Evolutionary conservation across 2,329 filamentous ascomycete genomes (phyloP).

Genomic region (Alternaria triticina): DNA sequence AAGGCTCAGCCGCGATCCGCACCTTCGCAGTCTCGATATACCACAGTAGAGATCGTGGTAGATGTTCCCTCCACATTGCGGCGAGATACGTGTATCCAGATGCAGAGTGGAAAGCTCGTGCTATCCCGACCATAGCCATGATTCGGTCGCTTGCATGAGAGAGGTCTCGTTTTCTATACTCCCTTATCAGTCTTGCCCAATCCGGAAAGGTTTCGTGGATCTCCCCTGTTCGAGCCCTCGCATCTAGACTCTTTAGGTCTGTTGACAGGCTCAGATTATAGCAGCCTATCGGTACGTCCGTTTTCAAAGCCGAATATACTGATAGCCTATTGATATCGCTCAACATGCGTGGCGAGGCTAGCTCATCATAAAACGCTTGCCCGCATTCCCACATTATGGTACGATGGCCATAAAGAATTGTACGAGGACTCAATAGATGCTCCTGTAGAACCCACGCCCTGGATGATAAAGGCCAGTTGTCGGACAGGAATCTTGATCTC

Average conservation of each 20-base stretch:
- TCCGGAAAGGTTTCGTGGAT: too few relatives aligned
- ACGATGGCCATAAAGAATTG: slow-evolving; percentile 12
- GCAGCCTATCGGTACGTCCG: too few relatives aligned
- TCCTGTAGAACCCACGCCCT: slow-evolving; percentile 20
- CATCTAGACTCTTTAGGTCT: too few relatives aligned
- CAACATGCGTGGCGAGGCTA: too few relatives aligned
- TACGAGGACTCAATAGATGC: slow-evolving; percentile 19
- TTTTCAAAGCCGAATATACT: too few relatives aligned
- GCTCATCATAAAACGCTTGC: too few relatives aligned
- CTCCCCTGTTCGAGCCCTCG: too few relatives aligned
- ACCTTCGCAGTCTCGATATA: not conserved
- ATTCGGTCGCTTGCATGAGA: not conserved
- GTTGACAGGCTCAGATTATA: too few relatives aligned
- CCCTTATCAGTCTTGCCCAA: not conserved
- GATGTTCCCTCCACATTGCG: not conserved
- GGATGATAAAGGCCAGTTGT: slow-evolving; percentile 5
- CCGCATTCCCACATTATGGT: slow-evolving; percentile 22
- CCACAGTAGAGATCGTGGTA: not conserved
- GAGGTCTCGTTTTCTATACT: not conserved
- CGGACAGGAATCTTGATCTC: not conserved
- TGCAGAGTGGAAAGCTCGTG: not conserved
- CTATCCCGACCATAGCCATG: not conserved
- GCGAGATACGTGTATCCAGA: not conserved
- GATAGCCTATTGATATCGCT: too few relatives aligned
- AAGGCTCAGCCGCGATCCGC: too few relatives aligned